These are phyloP conservation scores for Calonectria honghensis DNA, from an alignment of 2,329 filamentous ascomycete genomes.

Conservation along the genomic window DNA sequence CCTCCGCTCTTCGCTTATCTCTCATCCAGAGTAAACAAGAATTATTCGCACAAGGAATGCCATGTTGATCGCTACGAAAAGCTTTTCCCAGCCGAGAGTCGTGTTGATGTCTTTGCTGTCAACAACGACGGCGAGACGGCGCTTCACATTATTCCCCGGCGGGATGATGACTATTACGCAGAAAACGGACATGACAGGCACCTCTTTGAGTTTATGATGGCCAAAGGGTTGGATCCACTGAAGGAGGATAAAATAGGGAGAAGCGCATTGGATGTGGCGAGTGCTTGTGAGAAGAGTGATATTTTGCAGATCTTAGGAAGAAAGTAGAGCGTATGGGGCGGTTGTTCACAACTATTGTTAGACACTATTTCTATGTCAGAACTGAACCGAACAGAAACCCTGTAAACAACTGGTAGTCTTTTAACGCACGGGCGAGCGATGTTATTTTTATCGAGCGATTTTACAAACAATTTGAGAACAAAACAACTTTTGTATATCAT, in stretches of 20 bases:
- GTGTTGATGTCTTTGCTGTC: constrained; percentile 40
- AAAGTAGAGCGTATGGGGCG: constrained; percentile 9
- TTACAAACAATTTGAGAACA: not conserved
- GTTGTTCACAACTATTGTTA: too few species aligned
- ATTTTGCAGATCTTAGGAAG: constrained; percentile 45
- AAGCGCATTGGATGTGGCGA: constrained; percentile 51
- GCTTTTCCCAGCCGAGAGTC: constrained; percentile 43
- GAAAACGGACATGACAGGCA: constrained; percentile 40
- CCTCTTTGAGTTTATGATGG: constrained; percentile 45
- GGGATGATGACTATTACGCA: accelerated
- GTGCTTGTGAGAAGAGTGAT: constrained; percentile 47
- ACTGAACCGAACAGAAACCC: too few species aligned
- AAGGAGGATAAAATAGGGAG: constrained; percentile 48
- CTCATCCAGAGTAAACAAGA: not conserved
- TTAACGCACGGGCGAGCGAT: too few species aligned
- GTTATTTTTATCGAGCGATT: too few species aligned
- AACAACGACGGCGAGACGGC: constrained; percentile 46
- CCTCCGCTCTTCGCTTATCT: constrained; percentile 44
- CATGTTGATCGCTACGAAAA: constrained; percentile 42
- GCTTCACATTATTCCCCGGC: constrained; percentile 41
- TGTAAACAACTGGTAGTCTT: too few species aligned
- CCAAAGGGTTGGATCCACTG: constrained; percentile 47
- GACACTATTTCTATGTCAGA: too few species aligned
- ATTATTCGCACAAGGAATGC: not conserved
- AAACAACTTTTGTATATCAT: not conserved